These are phyloP conservation scores for Gautieria morchelliformis DNA, from an alignment of 768 basidiomycete genomes.

Conservation along the genomic window DNA sequence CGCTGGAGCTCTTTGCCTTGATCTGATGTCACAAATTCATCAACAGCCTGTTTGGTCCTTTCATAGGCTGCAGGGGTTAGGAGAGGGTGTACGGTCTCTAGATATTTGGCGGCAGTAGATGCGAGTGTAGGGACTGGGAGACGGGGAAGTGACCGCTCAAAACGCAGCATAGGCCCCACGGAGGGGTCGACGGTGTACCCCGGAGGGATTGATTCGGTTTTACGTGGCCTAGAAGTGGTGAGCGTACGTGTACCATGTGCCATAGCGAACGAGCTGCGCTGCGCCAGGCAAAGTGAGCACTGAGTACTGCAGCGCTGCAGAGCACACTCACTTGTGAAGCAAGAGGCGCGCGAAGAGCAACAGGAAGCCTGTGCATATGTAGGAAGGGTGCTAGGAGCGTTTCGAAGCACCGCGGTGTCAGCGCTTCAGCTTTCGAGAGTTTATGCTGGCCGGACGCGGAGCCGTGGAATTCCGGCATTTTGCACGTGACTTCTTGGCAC, in stretches of 20 bases:
- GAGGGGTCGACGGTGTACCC: slow-evolving; percentile 45
- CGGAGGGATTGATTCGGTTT: slow-evolving; percentile 19
- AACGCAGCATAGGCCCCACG: slow-evolving; percentile 63
- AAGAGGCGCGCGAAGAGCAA: neutral
- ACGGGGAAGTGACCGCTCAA: slow-evolving; percentile 58
- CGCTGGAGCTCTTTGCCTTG: slow-evolving; percentile 65
- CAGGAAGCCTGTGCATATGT: neutral
- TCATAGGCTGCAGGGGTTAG: slow-evolving; percentile 54
- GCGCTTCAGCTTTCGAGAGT: neutral
- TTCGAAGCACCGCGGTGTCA: neutral
- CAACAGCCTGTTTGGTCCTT: slow-evolving; percentile 47
- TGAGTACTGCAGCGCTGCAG: neutral
- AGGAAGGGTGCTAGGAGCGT: neutral
- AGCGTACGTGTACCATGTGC: neutral
- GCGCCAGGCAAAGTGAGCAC: neutral
- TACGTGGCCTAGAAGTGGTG: neutral
- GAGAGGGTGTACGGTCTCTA: slow-evolving; percentile 74
- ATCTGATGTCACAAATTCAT: slow-evolving; percentile 60
- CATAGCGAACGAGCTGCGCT: neutral
- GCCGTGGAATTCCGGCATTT: neutral
- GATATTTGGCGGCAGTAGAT: slow-evolving; percentile 82
- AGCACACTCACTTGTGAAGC: neutral
- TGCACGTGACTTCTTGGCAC: neutral
- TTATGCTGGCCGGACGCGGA: neutral
- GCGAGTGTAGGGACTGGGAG: slow-evolving; percentile 80